phyloP scores from a whole-genome alignment of 345 rosid species.

The Camelina neglecta region DNA sequence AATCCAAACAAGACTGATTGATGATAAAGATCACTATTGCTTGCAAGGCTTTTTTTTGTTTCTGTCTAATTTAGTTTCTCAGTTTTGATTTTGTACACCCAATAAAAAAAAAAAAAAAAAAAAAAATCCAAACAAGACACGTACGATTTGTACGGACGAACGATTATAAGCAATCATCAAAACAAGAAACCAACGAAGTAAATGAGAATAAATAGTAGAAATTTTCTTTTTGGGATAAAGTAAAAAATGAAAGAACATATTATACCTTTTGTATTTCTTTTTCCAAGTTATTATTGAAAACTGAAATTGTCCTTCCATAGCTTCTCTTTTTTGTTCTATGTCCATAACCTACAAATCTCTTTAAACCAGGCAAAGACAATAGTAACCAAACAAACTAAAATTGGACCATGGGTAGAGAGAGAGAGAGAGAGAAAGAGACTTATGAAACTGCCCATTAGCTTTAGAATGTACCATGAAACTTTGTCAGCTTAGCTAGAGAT shows the following conservation, averaged over 20 bases:
- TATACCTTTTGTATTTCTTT: constrained; percentile 56
- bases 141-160: constrained; percentile 32
- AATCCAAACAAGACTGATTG: too few relatives aligned
- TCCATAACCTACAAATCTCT: constrained; percentile 52
- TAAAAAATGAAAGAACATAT: constrained; percentile 50
- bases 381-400: constrained; percentile 53
- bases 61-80: neutral
- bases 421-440: constrained; percentile 33
- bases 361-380: constrained; percentile 52
- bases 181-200: constrained; percentile 30
- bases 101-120: neutral
- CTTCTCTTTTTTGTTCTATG: constrained; percentile 41
- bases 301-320: constrained; percentile 28
- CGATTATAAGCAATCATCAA: constrained; percentile 32
- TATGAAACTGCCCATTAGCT: constrained; percentile 43
- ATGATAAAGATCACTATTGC: neutral
- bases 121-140: constrained; percentile 22
- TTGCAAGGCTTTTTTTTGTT: neutral
- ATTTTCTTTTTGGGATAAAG: constrained; percentile 2
- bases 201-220: constrained; percentile 15
- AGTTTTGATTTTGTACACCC: neutral
- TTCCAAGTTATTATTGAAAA: constrained; percentile 32
- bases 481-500: constrained; percentile 45
- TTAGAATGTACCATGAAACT: constrained; percentile 42
- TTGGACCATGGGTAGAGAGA: constrained; percentile 43